Evolutionary conservation across 768 basidiomycete genomes (phyloP).

Genomic region (Mycena albidolilacea): DNA sequence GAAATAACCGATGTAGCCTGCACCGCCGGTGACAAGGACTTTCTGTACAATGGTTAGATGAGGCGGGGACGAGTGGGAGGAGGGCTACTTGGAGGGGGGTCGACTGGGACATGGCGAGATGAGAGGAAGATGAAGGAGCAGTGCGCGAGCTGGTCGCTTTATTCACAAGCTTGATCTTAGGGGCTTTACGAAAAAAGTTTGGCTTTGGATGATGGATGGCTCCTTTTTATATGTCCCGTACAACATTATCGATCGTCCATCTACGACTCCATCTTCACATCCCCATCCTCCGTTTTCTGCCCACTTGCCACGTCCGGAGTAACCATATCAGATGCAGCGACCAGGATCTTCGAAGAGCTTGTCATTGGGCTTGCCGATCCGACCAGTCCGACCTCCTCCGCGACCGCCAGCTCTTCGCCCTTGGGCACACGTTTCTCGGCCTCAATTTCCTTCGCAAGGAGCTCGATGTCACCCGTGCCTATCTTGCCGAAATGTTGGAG

Average conservation of each 20-base stretch:
- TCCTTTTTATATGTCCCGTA: constrained; percentile 27
- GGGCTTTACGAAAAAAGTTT: constrained; percentile 6
- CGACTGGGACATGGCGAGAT: constrained; percentile 39
- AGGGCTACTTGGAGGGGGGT: constrained; percentile 18
- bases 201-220: neutral
- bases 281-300: constrained; percentile 51
- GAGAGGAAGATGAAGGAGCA: neutral
- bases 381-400: constrained; percentile 53
- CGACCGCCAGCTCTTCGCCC: constrained; percentile 51
- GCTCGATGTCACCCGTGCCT: constrained; percentile 80
- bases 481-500: constrained; percentile 87
- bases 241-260: constrained; percentile 45
- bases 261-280: constrained; percentile 65
- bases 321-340: constrained; percentile 37
- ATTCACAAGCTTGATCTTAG: constrained; percentile 4
- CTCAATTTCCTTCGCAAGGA: constrained; percentile 66
- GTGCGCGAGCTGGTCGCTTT: neutral
- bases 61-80: neutral
- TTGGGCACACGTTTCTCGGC: constrained; percentile 59
- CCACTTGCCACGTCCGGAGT: constrained; percentile 21
- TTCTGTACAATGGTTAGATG: constrained; percentile 29
- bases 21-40: constrained; percentile 35
- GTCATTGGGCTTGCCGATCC: constrained; percentile 53
- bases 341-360: constrained; percentile 42
- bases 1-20: constrained; percentile 39